Base-by-base conservation (phyloP, 1,284 basidiomycete genomes). In the Baeospora myosura region DNA sequence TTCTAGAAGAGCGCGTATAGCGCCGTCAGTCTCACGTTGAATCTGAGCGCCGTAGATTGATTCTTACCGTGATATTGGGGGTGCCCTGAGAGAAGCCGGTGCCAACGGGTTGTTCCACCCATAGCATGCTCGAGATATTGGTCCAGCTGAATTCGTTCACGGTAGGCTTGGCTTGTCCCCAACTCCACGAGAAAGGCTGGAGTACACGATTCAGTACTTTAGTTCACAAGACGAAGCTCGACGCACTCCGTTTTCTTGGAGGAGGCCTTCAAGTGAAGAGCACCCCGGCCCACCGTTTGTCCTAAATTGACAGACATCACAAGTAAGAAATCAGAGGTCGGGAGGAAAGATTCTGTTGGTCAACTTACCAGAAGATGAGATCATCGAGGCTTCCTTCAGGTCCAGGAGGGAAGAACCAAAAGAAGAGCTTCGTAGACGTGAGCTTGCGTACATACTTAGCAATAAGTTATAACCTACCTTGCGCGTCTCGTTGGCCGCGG, bases 351-450 rank as follows among this genome's bases (percentile, higher is more conserved):
- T 24, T 3, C 29, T 17, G 33, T 40, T 28, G 23, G 17, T 26
- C 25, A 47, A 37, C 56, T 32, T 46, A 76, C 86, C 87, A 84
- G 63, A 84, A 79, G 42, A 85, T 76, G 38, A 88, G 55, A 52
- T 88, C 82, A 50, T 88, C 79, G 10, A 73, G 54, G 43, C 76
- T 83, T 8, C 79, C 81, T 52, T 78, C 63, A 6, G 80, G 80
- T 4, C 81, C 81, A 1, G 85, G 78, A 31, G 87, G 87, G 64
- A 88, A 88, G 62, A 88, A 83, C 88, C 87, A 90, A 63, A 91
- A 90, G 69, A 84, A 90, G 6, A 89, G 68, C 79, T 89, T 11
- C 7, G 18, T 2, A 30, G 42, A 24, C 16, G 32, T 33, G 35
- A 20, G 36, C 12, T n/a, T 21, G 8, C 38, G 14, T 14, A 17